Evolutionary conservation across 2,329 filamentous ascomycete species (phyloP).

Genomic region (Colletotrichum sp.): DNA sequence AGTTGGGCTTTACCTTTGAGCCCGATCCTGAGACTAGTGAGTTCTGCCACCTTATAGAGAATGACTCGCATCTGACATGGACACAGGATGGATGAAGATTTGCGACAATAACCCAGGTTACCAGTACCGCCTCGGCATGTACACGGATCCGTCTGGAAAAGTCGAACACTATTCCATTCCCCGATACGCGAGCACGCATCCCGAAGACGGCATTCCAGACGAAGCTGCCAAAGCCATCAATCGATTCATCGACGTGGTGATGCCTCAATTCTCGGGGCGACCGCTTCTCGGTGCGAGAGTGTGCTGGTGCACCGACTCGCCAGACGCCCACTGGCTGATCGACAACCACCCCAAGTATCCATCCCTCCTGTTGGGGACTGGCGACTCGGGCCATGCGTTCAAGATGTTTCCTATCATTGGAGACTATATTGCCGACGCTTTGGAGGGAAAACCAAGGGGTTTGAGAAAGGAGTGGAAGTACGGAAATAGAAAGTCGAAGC

Average conservation of each 20-base stretch:
- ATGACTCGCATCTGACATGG: neutral
- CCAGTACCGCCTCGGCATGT: constrained; percentile 12
- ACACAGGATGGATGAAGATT: constrained; percentile 19
- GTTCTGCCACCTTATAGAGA: accelerated
- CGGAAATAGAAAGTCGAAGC: constrained; percentile 20
- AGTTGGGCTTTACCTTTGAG: constrained; percentile 24
- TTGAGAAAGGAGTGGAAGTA: constrained; percentile 26
- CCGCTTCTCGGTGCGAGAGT: constrained; percentile 26
- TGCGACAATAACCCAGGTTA: constrained; percentile 23
- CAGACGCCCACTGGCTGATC: constrained; percentile 37
- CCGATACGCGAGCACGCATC: constrained; percentile 18
- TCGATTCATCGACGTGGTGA: constrained; percentile 21
- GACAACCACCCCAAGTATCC: constrained; percentile 26
- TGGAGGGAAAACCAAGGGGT: constrained; percentile 22
- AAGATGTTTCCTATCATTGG: constrained; percentile 32
- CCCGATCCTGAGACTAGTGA: constrained; percentile 19
- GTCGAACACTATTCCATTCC: constrained; percentile 16
- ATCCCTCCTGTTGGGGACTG: constrained; percentile 24
- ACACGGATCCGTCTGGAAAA: constrained; percentile 6
- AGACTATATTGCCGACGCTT: constrained; percentile 24
- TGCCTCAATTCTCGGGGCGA: constrained; percentile 27
- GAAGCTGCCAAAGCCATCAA: constrained; percentile 15
- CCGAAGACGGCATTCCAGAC: constrained; percentile 17
- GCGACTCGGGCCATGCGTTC: constrained; percentile 30
- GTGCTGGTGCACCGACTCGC: constrained; percentile 39